A percentile compares a stretch with the other conserved stretches of the same genome.
phyloP scores from a whole-genome alignment of 169 alveolate genomes.

The Amoebophrya sp. region DNA sequence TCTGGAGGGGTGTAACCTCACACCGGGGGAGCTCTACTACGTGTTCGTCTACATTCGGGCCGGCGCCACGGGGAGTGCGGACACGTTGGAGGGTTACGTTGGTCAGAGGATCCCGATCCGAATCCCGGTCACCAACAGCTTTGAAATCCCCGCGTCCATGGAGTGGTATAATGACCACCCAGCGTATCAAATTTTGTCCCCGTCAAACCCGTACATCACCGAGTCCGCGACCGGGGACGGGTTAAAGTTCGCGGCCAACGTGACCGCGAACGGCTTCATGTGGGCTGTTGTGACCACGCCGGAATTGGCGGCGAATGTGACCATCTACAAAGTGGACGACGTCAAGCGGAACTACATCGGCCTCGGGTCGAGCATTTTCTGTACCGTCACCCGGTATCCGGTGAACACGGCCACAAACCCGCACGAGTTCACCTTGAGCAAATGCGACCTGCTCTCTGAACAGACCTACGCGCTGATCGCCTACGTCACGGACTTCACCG shows the following conservation, averaged over 20 bases:
- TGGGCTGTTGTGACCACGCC: neutral
- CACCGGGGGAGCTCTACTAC: slow-evolving; percentile 20
- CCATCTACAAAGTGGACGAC: slow-evolving; percentile 26
- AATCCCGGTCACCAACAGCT: neutral
- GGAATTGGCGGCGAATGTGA: neutral
- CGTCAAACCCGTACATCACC: neutral
- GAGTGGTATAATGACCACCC: neutral
- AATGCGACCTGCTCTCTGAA: neutral
- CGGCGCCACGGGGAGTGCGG: slow-evolving; percentile 10
- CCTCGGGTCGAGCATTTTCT: neutral
- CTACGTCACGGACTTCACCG: neutral
- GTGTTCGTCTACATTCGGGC: slow-evolving; percentile 3
- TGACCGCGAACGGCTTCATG: neutral
- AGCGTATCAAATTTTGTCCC: neutral
- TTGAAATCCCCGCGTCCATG: neutral
- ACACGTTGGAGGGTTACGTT: slow-evolving; percentile 4
- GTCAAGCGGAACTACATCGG: neutral
- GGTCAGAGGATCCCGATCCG: neutral
- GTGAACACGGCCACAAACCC: neutral
- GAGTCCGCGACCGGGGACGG: neutral
- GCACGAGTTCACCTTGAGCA: neutral
- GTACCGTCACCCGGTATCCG: neutral
- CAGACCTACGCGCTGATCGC: neutral
- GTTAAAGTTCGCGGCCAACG: neutral
- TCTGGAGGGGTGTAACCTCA: neutral